Conservation (phyloP, 2,329 filamentous ascomycete species). For the Neurospora sp. region DNA sequence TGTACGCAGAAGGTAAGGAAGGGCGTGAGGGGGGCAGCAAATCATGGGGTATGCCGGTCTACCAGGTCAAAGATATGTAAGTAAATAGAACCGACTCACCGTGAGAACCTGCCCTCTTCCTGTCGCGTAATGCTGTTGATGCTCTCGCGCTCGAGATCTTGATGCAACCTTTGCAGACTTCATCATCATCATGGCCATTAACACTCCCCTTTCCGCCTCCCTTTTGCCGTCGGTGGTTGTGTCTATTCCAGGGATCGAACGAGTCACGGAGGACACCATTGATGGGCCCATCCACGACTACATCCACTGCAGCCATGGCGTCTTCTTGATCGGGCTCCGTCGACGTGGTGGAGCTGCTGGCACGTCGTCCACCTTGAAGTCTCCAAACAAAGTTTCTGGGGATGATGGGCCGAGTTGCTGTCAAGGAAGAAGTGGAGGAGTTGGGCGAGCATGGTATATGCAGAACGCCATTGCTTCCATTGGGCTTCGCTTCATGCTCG, state of each 20-base stretch:
- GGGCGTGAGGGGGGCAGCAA: neutral
- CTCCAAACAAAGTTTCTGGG: conserved; percentile 17
- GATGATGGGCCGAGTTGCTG: neutral
- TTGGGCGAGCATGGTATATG: neutral
- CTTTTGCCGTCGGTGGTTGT: neutral
- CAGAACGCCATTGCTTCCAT: neutral
- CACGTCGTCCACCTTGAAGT: conserved; percentile 11
- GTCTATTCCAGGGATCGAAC: conserved; percentile 16
- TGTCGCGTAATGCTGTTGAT: neutral
- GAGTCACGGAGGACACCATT: conserved; percentile 10
- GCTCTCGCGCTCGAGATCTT: conserved; percentile 15
- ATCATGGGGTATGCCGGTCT: neutral
- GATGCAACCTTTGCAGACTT: conserved; percentile 15
- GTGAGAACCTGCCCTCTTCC: neutral
- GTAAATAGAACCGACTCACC: neutral
- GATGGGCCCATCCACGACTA: conserved; percentile 13
- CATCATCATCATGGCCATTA: conserved; percentile 2
- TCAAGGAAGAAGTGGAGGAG: neutral
- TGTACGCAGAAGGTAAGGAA: neutral
- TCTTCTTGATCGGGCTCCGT: neutral
- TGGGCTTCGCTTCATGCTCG: neutral
- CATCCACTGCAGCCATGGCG: conserved; percentile 6
- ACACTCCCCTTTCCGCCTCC: neutral
- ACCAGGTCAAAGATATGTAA: neutral
- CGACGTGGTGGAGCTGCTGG: conserved; percentile 4